phyloP scores from a whole-genome alignment of 83 land plant genomes.

The Diphasiastrum complanatum region DNA sequence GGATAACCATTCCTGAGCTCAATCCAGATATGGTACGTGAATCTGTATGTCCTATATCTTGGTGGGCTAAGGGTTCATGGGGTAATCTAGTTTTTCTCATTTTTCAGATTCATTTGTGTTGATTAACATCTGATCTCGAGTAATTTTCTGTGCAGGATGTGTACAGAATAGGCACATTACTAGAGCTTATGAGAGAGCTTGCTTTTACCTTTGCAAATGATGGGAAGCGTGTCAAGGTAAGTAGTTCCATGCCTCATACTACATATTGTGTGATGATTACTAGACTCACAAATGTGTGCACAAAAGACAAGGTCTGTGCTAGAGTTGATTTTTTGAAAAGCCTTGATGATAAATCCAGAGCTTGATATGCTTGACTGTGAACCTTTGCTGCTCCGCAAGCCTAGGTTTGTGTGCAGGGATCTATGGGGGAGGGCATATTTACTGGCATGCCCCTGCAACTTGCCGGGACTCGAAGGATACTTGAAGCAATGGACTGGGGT shows the following conservation, averaged over 20 bases:
- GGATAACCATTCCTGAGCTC: slow-evolving; percentile 90
- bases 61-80: background rate
- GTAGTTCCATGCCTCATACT: background rate
- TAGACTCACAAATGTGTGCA: too few relatives aligned
- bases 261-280: slow-evolving; percentile 2
- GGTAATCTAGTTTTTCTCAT: background rate
- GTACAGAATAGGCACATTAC: slow-evolving; percentile 85
- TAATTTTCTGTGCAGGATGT: slow-evolving; percentile 58
- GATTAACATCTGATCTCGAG: background rate
- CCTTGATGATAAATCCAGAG: too few relatives aligned
- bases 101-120: background rate
- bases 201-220: slow-evolving; percentile 92
- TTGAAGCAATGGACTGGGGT: slow-evolving; percentile 98
- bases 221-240: slow-evolving; percentile 87
- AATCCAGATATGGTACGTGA: slow-evolving; percentile 84
- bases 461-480: slow-evolving; percentile 71
- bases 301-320: too few relatives aligned
- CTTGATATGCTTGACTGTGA: too few relatives aligned
- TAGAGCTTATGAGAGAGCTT: slow-evolving; percentile 83
- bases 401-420: slow-evolving; percentile 98
- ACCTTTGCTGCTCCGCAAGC: too few relatives aligned
- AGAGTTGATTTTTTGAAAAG: too few relatives aligned
- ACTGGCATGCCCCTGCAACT: slow-evolving; percentile 90
- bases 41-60: background rate
- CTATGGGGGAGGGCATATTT: slow-evolving; percentile 94